Base-by-base conservation (phyloP, 108 stramenopile genomes). In the Pseudonitzschia pungens region DNA sequence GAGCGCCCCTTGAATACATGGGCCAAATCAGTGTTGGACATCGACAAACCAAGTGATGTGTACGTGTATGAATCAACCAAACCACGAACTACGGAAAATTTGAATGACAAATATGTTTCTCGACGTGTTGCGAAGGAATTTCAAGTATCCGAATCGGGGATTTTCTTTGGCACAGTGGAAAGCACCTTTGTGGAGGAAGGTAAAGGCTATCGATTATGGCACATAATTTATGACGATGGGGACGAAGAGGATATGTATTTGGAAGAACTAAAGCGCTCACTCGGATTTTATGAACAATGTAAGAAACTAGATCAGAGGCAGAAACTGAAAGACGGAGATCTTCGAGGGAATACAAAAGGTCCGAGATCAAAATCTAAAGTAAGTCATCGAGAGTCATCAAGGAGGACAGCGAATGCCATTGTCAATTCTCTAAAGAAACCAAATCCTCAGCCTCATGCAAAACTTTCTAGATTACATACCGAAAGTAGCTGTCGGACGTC, bases 111-210 rank as follows among this genome's bases (percentile, higher is more conserved):
- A 31, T 58, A 58, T 15, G 14, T 58, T 28, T 58, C 24, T 58
- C 27, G 29, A 15, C 57, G 57, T 26, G 57, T 58, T 4, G 57
- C 57, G 27, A 58, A 58, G 22, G 22, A 58, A 58, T 58, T 58
- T 58, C n/a, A 5, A 14, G 7, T 22, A n/a, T 24, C 22, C 24
- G 57, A 28, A 14, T 58, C 22, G 6, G 29, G n/a, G 27, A 58
- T 58, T 31, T 58, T 58, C 57, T 58, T 58, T 58, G 57, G 57
- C 20, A 58, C 57, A 31, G 57, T 58, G 26, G 26, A 58, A 27
- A 58, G 57, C 10, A 10, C 26, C 14, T 31, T 58, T 11, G 0
- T 10, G 22, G 57, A 58, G 15, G 26, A 15, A 14, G n/a, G n/a
- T 10, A 48, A 14, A 48, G 18, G 10, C 18, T 48, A 2, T 48